Evolutionary conservation across 2,329 filamentous ascomycete species (phyloP), one percentile per base, ranked within the genome.

Genomic region (Fonsecaea erecta): DNA sequence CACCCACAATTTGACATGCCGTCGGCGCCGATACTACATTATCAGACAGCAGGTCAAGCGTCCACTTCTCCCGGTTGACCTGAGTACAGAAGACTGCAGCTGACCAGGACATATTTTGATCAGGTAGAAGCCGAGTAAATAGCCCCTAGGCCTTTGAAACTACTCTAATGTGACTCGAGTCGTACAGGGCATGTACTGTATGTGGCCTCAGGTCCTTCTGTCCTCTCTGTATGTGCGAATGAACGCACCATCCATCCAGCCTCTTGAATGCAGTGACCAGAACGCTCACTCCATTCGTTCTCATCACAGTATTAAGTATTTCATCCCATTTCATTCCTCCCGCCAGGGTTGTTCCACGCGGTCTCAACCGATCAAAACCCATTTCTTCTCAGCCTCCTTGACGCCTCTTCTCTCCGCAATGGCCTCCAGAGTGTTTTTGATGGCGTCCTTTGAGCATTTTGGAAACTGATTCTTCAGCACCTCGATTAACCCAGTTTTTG

Each of bases 401-500:
- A 82, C 83, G 66, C 83, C 88, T 60, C 87, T 82, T 46, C 89
- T 83, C 51, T 84, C 83, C 9, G 91, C 91, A 59, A 91, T 80
- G 9, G 78, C 78, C 66, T 87, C 87, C 21, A 95, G 78, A 0
- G 90, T 93, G 60, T 87, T 85, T 73, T 87, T 90, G 71, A 96
- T 87, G 26, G 87, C 85, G 21, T 87, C 85, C 72, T 89, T 91
- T 1, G 88, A 86, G 52, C 88, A 84, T 67, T 88, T 88, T 0
- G 88, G 86, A 70, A 94, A 92, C 80, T 86, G 83, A 74, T 90
- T 88, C 76, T 92, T 91, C 66, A 96, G 77, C 4, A 90, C 83
- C 75, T 94, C 91, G 8, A 92, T 82, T 71, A 95, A 79, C 7
- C 90, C 91, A 1, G 88, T 77, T 77, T 95, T 95, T 43, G 86